Evolutionary conservation across 106 monocot genomes (phyloP), one percentile per base, ranked within the genome.

Genomic region (Dendrobium nobile): DNA sequence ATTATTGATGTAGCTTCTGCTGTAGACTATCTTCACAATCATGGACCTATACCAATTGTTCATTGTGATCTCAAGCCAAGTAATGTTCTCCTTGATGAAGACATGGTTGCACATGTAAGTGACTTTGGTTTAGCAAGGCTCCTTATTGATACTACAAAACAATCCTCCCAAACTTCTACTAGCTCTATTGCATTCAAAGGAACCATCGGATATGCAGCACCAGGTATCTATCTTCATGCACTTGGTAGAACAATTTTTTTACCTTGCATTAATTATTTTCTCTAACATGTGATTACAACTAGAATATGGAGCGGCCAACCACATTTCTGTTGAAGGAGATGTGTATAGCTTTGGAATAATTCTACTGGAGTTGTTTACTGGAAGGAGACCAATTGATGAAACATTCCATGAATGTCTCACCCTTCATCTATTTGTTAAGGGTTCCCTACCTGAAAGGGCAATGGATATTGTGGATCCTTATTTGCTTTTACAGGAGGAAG

Each of bases 1-100:
- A 72, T 80, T 41, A 81, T 91, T 15, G 91, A 91, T 51, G 86
- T 91, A 22, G 84, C 87, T 20, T 26, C 43, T 55, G 87, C 88
- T 54, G 20, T 91, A 45, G 85, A 87, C 19, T 87, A 91, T 33
- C 91, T 91, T 26, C 91, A 91, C 67, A 65, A 85, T 73, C 72
- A 87, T 22, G 43, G 77, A 9, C 9, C 18, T 8, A 31, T 22
- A 3, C 87, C 82, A 44, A 77, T 88, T 20, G 79, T 89, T 18
- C 91, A 91, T 54, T 88, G 88, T 75, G 91, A 88, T 81, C 51
- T 91, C 20, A 88, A 91, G 68, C 68, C 31, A 11, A 28, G 31
- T 4, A 70, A 70, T 70, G 68, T 70, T 31, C 68, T 70, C 11
- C 22, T 61, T 22, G 59, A 61, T 61, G 59, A 61, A n/a, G 59